Evolutionary conservation across 768 basidiomycete species (phyloP).

Genomic region (Naganishia antarctica): DNA sequence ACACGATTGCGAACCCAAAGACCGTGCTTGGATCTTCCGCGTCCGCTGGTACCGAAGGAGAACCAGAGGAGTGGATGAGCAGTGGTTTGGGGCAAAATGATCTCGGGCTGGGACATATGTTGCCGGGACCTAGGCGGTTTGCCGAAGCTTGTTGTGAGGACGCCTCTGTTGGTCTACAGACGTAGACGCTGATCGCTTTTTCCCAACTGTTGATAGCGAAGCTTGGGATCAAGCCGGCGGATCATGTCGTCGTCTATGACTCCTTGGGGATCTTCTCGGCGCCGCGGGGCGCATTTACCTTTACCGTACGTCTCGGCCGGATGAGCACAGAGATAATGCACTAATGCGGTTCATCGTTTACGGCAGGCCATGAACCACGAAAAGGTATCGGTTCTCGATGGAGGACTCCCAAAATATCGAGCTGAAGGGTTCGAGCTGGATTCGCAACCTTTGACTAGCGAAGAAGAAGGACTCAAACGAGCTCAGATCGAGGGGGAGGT

Average conservation of each 20-base stretch:
- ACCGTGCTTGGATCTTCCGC: conserved; percentile 15
- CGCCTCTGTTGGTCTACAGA: conserved; percentile 43
- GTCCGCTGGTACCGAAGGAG: too few relatives aligned
- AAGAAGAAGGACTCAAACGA: neutral
- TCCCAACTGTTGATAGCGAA: conserved; percentile 36
- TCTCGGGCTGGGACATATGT: conserved; percentile 87
- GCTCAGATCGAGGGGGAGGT: neutral
- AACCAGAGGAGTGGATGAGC: conserved; percentile 29
- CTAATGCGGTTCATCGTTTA: neutral
- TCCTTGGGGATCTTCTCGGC: conserved; percentile 83
- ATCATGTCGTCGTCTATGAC: conserved; percentile 89
- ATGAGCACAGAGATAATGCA: neutral
- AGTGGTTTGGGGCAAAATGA: conserved; percentile 60
- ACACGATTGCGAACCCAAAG: conserved; percentile 56
- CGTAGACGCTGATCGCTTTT: neutral
- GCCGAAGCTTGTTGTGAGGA: conserved; percentile 63
- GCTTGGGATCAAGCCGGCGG: conserved; percentile 66
- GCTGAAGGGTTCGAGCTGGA: conserved; percentile 50
- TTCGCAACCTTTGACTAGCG: neutral
- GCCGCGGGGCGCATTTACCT: conserved; percentile 89
- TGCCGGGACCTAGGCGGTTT: conserved; percentile 69
- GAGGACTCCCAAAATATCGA: conserved; percentile 82
- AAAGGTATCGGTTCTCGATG: conserved; percentile 80
- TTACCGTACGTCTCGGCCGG: conserved; percentile 53
- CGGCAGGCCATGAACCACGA: conserved; percentile 69